These are phyloP conservation scores for Haplosporangium sp. DNA, from an alignment of 371 early-diverging fungal species.

Conservation along the genomic window DNA sequence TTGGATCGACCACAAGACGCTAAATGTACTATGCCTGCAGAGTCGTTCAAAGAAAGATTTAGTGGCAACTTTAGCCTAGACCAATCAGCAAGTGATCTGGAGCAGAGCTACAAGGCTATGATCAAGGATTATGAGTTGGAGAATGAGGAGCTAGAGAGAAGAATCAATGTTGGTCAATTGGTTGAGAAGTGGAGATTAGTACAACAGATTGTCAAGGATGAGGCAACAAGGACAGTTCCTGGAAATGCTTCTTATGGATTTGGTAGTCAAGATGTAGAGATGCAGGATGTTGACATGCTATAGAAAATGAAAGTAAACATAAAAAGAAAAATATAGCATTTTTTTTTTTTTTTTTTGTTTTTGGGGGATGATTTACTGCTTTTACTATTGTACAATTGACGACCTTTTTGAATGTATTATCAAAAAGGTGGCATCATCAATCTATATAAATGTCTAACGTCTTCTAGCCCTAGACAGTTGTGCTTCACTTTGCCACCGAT, in stretches of 20 bases:
- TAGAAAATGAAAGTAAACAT: neutral
- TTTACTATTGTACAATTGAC: neutral
- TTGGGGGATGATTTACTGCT: neutral
- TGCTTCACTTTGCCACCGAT: conserved; percentile 69
- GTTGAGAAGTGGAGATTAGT: conserved; percentile 32
- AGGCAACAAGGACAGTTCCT: conserved; percentile 5
- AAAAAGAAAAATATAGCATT: no score
- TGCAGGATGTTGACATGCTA: conserved; percentile 32
- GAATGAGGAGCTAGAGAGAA: conserved; percentile 40
- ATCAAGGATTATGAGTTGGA: conserved; percentile 36
- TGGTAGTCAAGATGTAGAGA: conserved; percentile 3
- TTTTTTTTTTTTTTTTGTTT: no score
- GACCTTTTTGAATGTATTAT: neutral
- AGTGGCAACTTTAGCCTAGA: neutral
- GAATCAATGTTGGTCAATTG: conserved; percentile 31
- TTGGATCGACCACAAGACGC: conserved; percentile 36
- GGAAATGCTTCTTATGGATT: neutral
- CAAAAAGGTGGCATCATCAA: neutral
- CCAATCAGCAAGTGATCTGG: neutral
- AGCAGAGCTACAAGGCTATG: conserved; percentile 19
- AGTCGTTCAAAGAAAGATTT: conserved; percentile 36
- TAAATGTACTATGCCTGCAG: conserved; percentile 37
- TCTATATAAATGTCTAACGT: conserved; percentile 20
- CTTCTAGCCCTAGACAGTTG: conserved; percentile 43
- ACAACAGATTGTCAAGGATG: conserved; percentile 38